Percentiles rank a stretch among this genome's conserved stretches.
Evolutionary conservation across 177 flowering plant genomes (phyloP).

Genomic region (Telopea speciosissima): DNA sequence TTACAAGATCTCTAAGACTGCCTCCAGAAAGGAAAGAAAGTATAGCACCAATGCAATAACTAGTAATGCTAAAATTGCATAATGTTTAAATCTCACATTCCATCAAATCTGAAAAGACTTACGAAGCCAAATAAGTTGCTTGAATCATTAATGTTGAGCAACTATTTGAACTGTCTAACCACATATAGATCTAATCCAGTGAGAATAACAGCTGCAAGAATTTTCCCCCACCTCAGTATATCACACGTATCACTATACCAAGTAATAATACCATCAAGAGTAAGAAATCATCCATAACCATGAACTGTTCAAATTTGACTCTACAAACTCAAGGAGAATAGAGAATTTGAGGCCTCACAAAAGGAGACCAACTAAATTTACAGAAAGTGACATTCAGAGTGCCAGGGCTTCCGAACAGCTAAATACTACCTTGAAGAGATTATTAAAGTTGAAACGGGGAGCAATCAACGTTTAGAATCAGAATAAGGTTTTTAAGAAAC

Average conservation of each 20-base stretch:
- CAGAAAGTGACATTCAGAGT: background rate
- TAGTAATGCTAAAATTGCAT: background rate
- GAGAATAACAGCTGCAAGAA: background rate
- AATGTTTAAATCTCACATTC: background rate
- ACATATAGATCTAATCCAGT: background rate
- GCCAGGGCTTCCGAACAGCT: background rate
- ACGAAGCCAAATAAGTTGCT: background rate
- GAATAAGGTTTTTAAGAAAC: constrained; percentile 17
- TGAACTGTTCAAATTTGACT: too few relatives aligned
- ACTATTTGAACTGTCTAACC: background rate
- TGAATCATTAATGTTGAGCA: background rate
- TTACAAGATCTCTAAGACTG: too few relatives aligned
- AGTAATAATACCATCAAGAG: background rate
- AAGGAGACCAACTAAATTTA: background rate
- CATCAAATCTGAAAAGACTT: background rate
- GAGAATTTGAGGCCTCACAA: too few relatives aligned
- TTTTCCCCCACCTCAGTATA: too few relatives aligned
- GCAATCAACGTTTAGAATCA: background rate
- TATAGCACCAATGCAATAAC: background rate
- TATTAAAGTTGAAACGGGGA: background rate
- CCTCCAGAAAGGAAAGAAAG: background rate
- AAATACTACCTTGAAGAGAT: background rate
- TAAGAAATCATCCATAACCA: background rate
- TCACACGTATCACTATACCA: too few relatives aligned
- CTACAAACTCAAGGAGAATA: too few relatives aligned